Base-by-base conservation (phyloP, 2,329 filamentous ascomycete genomes). In the Diaporthe ampelina region DNA sequence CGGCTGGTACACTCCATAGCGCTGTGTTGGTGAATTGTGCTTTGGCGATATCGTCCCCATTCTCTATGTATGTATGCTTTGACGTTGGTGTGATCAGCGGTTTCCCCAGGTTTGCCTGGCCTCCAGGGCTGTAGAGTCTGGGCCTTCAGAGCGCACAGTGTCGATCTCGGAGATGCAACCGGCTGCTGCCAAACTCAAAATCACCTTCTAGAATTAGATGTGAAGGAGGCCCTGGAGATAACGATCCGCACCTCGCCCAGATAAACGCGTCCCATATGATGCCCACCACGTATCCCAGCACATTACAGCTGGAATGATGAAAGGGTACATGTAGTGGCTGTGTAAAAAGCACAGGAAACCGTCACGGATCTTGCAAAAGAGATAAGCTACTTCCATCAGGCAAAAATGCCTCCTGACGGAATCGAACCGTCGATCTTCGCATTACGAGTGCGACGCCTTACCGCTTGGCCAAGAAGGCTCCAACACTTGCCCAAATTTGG, bases 391-490 rank as follows among this genome's bases (percentile, higher is more conserved):
- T 29, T 29, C 29, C 29, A 29, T 29, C 2, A 29, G 29, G 29
- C 58, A 73, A 52, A 52, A 43, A 35, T 73, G 72, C 72, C 72
- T 58, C 65, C 72, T 63, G 65, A 59, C 65, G 57, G 65, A 74
- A 74, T 74, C 50, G 73, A 72, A 74, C 69, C 69, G 59, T 48
- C 58, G 73, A 72, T 72, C 73, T 74, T 74, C 73, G 58, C 73
- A 74, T 74, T 74, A 74, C 73, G 68, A 74, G 73, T 74, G 73
- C 58, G 73, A 74, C 69, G 73, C 73, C 61, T 56, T 74, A 74
- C 73, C 73, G 70, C 73, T 74, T 68, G 61, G 73, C 73, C 73
- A 74, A 57, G 73, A 56, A 56, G 73, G 73, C 73, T 71, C 13
- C 19, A 48, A 1, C 8, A 13, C 2, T 0, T 1, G n/a, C 1